Percentiles rank a stretch among this genome's conserved stretches.
Conservation (phyloP, 78 protist species). For the Dictyostelium brefeldianum region DNA sequence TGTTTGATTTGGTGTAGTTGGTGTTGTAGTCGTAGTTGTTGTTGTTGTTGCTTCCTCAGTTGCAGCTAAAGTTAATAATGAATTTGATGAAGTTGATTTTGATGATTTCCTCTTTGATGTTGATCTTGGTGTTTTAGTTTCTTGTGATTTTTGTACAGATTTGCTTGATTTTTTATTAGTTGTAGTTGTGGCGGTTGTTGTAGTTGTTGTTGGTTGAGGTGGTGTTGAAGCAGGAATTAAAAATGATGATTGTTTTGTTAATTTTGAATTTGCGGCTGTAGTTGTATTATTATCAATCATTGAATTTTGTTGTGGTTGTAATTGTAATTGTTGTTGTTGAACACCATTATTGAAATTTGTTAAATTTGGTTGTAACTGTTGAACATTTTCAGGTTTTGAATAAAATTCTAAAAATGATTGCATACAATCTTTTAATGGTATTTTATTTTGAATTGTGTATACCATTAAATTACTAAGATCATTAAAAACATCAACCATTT, state of each 20-base stretch:
- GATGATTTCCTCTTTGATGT: neutral
- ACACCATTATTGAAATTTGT: neutral
- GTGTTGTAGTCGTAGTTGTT: neutral
- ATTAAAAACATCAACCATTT: slow-evolving; percentile 35
- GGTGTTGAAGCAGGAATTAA: neutral
- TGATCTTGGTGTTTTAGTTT: neutral
- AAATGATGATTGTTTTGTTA: neutral
- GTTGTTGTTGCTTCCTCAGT: neutral
- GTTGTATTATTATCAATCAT: neutral
- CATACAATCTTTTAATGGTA: neutral
- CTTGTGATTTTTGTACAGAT: neutral
- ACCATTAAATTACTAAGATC: neutral
- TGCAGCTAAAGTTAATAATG: neutral
- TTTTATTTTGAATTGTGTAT: neutral
- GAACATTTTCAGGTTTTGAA: slow-evolving; percentile 8
- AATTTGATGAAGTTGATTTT: neutral
- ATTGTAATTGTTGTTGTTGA: neutral
- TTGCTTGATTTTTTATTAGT: neutral
- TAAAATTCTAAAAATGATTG: neutral
- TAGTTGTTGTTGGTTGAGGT: neutral
- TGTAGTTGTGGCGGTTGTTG: neutral
- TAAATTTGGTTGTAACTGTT: neutral
- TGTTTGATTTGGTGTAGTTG: neutral
- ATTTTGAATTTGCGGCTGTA: neutral
- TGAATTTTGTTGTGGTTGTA: neutral